A percentile compares a stretch with the other conserved stretches of the same genome.
Conservation (phyloP, 768 basidiomycete genomes). For the Sutorius australiensis region DNA sequence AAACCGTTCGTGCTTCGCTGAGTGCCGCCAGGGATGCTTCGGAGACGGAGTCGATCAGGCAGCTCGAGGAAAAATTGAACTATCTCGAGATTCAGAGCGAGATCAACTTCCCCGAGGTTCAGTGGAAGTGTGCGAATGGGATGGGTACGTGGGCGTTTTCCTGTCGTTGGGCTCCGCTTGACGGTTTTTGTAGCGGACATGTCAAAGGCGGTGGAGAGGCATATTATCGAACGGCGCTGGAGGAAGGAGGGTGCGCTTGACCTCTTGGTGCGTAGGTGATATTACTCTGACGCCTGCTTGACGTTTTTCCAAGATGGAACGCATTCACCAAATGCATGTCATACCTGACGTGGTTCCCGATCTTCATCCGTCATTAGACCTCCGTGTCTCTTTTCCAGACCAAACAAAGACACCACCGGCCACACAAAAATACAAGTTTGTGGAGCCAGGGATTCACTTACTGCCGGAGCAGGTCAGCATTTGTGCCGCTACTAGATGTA, state of each 20-base stretch:
- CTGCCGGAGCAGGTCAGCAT: conserved; percentile 59
- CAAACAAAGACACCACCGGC: conserved; percentile 16
- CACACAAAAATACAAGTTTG: conserved; percentile 33
- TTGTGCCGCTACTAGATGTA: background rate
- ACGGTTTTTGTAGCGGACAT: conserved; percentile 50
- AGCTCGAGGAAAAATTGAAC: conserved; percentile 45
- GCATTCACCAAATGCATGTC: conserved; percentile 86
- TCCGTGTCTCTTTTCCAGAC: conserved; percentile 59
- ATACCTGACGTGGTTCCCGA: conserved; percentile 80
- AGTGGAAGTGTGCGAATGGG: conserved; percentile 78
- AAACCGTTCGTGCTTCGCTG: conserved; percentile 19
- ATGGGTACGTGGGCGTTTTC: conserved; percentile 52
- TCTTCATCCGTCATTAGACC: conserved; percentile 69
- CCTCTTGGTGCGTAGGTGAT: conserved; percentile 51
- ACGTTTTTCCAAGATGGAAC: conserved; percentile 68
- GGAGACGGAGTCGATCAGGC: conserved; percentile 37
- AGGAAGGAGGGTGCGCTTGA: conserved; percentile 80
- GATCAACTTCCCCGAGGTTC: conserved; percentile 76
- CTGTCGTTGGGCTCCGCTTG: background rate
- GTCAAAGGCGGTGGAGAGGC: conserved; percentile 67
- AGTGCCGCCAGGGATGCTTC: conserved; percentile 21
- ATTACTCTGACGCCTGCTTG: background rate
- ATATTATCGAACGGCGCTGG: conserved; percentile 83
- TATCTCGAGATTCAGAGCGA: conserved; percentile 77
- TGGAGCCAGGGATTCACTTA: conserved; percentile 72